Base-by-base conservation (phyloP, 2,329 filamentous ascomycete genomes). In the Aureobasidium subglaciale region DNA sequence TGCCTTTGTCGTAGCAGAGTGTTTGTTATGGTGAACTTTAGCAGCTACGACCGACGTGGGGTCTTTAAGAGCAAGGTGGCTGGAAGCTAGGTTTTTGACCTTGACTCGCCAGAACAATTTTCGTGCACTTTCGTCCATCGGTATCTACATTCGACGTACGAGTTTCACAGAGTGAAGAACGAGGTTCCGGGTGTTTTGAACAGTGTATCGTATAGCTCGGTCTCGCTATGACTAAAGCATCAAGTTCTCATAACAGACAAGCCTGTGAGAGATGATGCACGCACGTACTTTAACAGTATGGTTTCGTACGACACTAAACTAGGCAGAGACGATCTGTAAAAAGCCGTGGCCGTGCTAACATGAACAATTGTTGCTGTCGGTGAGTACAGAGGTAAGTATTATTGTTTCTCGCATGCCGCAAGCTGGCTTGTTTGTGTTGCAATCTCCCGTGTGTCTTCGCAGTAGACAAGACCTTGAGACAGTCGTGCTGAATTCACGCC, bases 341-440 rank as follows among this genome's bases (percentile, higher is more conserved):
- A 27, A 46, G 6, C 25, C 9, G 20, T 13, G 15, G 4, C 32
- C 45, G 30, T 37, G 30, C 32, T 9, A 22, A 27, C 4, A 27
- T 32, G 29, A 11, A 7, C 2, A 20, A 13, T 27, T 15, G 15
- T 10, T 13, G 30, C 27, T 24, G 32, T 49, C 45, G 45, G 45
- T 49, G 45, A 37, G 45, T 9, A 10, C n/a, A n/a, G n/a, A n/a
- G n/a, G n/a, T n/a, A 15, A 27, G 15, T 40, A 16, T n/a, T 27
- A 24, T 48, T 34, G 18, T 52, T 13, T 52, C 35, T 52, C 34
- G 35, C 48, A 52, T 52, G 24, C 48, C 48, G 35, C 35, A 30
- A 52, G 34, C 25, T 52, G 48, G 34, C 48, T 38, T 52, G 32
- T 52, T 52, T 40, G 35, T 38, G 24, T 20, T 40, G n/a, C 25